Base-by-base conservation (phyloP, 2,329 filamentous ascomycete genomes). In the Rhexocercosporidium sp. region DNA sequence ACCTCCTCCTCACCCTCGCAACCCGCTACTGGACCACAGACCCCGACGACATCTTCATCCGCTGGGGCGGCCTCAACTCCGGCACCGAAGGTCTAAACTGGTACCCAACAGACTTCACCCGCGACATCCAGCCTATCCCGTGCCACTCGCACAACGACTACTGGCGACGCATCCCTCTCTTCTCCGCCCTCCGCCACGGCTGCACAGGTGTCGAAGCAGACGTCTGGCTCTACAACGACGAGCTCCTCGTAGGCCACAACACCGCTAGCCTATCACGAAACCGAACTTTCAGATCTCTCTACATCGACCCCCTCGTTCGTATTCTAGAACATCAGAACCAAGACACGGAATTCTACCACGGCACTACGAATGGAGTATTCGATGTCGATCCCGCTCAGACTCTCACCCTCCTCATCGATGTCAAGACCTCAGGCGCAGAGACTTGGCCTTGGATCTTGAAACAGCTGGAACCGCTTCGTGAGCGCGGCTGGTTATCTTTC, bases 91-190 rank as follows among this genome's bases (percentile, higher is more conserved):
- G 76, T 2, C 71, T 83, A 18, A 73, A 79, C 0, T 82, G 80
- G 78, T 84, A 83, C 66, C 82, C 84, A 0, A 81, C 83, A 3
- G 82, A 85, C 64, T 85, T 87, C 66, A 82, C 85, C 9, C 80
- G 82, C 14, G 83, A 85, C 59, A 79, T 87, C 20, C 75, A 80
- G 2, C 86, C 88, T 1, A 82, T 89, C 34, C 79, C 81, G 1
- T 90, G 88, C 69, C 89, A 91, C 75, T 90, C 86, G 1, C 89
- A 92, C 75, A 92, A 92, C 72, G 90, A 92, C 76, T 92, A 92
- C 77, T 90, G 87, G 87, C 85, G 88, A 59, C 81, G 81, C 20
- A 81, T 85, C 0, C 89, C 90, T 0, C 81, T 93, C 3, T 89
- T 86, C 72, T 86, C 87, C 12, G 90, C 90, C 25, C 76, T 90